Conservation (phyloP, 257 asterid genomes). For the Solanum raphanifolium region DNA sequence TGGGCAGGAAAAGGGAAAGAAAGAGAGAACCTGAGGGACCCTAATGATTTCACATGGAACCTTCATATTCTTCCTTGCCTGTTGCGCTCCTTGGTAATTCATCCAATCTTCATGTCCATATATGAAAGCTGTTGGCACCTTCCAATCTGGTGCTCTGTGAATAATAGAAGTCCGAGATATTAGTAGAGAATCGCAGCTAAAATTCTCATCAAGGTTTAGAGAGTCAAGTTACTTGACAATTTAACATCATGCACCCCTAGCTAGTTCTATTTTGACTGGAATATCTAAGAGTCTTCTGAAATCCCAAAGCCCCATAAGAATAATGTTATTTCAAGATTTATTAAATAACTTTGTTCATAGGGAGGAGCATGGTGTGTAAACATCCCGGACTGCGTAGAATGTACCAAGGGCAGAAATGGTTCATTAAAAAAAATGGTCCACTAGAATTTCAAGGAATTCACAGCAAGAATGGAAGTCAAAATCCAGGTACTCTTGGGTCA, state of each 20-base stretch:
- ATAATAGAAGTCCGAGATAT: background rate
- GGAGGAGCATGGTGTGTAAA: background rate
- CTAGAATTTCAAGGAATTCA: background rate
- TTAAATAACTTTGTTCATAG: background rate
- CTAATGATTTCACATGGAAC: conserved; percentile 72
- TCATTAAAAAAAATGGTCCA: background rate
- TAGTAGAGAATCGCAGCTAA: background rate
- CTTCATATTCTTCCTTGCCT: conserved; percentile 60
- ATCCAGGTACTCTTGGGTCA: background rate
- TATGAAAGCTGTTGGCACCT: conserved; percentile 76
- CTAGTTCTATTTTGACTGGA: background rate
- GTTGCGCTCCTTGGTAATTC: conserved; percentile 66
- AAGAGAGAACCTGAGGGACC: conserved; percentile 57
- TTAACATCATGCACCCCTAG: background rate
- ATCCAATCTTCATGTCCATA: conserved; percentile 80
- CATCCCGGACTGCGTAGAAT: background rate
- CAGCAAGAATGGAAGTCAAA: background rate
- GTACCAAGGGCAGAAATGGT: background rate
- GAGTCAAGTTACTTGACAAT: background rate
- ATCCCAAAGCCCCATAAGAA: background rate
- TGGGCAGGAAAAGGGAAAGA: background rate
- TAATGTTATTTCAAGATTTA: background rate
- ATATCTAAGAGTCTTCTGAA: background rate
- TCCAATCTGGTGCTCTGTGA: conserved; percentile 73
- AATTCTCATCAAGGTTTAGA: background rate